Evolutionary conservation across 2,329 filamentous ascomycete species (phyloP), one percentile per base, ranked within the genome.

Genomic region (Pezicula carpinea): DNA sequence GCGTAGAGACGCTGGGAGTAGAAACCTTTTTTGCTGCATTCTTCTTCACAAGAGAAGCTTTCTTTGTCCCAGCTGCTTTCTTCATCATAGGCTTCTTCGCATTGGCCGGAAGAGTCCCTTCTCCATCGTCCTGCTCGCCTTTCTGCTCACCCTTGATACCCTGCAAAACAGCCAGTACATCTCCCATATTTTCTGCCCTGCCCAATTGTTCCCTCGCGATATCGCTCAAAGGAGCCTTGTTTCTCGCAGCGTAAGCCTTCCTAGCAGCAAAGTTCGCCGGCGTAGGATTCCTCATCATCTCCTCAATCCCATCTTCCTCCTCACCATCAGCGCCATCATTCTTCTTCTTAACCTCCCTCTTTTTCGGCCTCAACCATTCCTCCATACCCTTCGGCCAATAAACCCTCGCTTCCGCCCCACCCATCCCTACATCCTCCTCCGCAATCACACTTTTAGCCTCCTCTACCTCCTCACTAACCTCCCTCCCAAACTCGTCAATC

Each of bases 381-480:
- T 96, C 91, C 82, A 90, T 89, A 0, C 88, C 88, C 1, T 81
- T 75, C 0, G 90, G 91, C 91, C 92, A 96, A 63, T 95, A 96
- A 0, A 96, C 92, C 35, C 91, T 74, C 41, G 82, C 75, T 21
- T 92, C 76, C 0, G 84, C 80, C 0, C 92, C 92, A 33, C 92
- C 92, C 91, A 96, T 96, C 2, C 82, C 83, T 11, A 93, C 71
- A 15, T 95, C 87, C 5, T 86, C 79, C 14, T 73, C 67, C 52
- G 75, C 62, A 38, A 67, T 59, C 44, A 66, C 68, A 1, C 59
- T 60, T 33, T 65, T 68, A 43, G 65, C 68, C 0, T 54, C 56
- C 29, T 66, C 68, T 19, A 67, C 62, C 35, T 59, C 60, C 54
- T 67, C 60, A 35, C 53, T 54, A 53, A 73, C 26, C 32, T 60